A percentile compares a stretch with the other conserved stretches of the same genome.
Conservation (phyloP, 345 rosid genomes). For the Abelmoschus esculentus region DNA sequence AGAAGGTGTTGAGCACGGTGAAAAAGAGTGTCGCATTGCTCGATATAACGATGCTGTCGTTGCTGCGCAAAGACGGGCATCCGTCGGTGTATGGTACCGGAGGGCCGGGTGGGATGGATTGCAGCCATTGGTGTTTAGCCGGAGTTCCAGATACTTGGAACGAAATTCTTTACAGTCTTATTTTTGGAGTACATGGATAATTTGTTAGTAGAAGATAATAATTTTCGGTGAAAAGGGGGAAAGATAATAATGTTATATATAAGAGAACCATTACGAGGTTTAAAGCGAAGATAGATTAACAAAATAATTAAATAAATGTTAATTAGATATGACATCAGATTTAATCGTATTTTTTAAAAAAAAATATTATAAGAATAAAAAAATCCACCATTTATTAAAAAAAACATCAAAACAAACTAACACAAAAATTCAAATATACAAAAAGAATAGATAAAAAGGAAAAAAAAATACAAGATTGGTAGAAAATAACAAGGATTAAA, state of each 20-base stretch:
- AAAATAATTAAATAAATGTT: too few species aligned
- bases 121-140: conserved; percentile 92
- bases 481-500: too few species aligned
- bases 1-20: conserved; percentile 39
- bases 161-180: background rate
- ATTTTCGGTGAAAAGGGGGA: background rate
- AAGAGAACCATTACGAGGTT: too few species aligned
- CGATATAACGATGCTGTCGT: conserved; percentile 61
- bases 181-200: background rate
- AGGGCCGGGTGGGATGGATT: conserved; percentile 50
- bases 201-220: background rate
- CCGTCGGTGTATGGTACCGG: conserved; percentile 67
- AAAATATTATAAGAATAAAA: too few species aligned
- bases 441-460: too few species aligned
- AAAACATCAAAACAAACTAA: too few species aligned
- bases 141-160: conserved; percentile 92
- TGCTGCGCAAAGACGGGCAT: conserved; percentile 84
- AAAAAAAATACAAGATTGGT: too few species aligned
- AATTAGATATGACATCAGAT: too few species aligned
- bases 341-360: too few species aligned
- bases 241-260: background rate
- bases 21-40: conserved; percentile 45
- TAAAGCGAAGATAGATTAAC: too few species aligned
- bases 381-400: too few species aligned
- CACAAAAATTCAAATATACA: too few species aligned